Base-by-base conservation (phyloP, 176 grass and related monocot genomes). In the Sorghum bicolor region DNA sequence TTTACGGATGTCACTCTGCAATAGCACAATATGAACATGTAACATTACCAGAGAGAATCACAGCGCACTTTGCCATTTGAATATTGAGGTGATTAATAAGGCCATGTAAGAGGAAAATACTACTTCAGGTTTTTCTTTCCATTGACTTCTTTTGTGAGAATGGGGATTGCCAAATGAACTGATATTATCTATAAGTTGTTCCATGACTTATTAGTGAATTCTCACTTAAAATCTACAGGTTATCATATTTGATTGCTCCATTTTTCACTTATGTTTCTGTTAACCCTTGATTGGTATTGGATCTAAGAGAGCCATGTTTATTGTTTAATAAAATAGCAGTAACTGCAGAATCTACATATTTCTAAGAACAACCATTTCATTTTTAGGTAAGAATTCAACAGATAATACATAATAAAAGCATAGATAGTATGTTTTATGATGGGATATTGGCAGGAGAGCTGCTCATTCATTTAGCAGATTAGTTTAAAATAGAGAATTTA, bases 1-100 rank as follows among this genome's bases (percentile, higher is more conserved):
- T 83, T 99, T 99, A 78, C 87, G 93, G 69, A 99, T 99, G 66
- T 99, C 96, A 86, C 82, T 95, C 96, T 99, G 93, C 84, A 90
- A 38, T 80, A 80, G 66, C 63, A 57, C 32, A 86, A 72, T 8
- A 40, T n/a, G 9, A 68, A 37, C 33, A 73, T 25, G 67, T 73
- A 82, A 10, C 30, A 73, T 83, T 74, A 86, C 45, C 22, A 40
- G 22, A 78, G 28, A 73, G 31, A 38, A 61, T 10, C 29, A 40
- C 16, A 44, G 55, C 47, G 77, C 41, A 36, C 32, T 50, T 50
- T 34, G n/a, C 17, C 43, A 82, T 73, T 66, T 66, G 36, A 73
- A 43, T 25, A 33, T 22, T 70, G 58, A 17, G 7, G 22, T 62
- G 34, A 50, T 63, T 47, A n/a, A 70, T 70, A 62, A 70, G 15